These are phyloP conservation scores for Dendrostoma leiphaemia DNA, from an alignment of 2,329 filamentous ascomycete species.

Conservation along the genomic window DNA sequence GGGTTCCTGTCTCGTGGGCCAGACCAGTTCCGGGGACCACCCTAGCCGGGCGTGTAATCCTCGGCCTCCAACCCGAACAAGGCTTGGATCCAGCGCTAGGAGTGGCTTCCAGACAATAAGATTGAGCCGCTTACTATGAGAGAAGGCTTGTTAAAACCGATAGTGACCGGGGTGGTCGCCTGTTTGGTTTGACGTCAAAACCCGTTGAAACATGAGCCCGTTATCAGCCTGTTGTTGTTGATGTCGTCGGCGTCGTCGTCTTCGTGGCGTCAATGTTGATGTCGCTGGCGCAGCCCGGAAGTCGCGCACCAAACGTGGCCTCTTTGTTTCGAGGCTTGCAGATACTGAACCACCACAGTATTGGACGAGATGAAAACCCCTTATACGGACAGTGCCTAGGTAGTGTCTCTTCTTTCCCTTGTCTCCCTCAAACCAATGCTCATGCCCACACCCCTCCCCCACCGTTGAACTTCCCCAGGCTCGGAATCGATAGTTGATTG, in stretches of 20 bases:
- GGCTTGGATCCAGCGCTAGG: not conserved
- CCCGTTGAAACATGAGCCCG: conserved; percentile 33
- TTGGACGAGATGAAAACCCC: no score
- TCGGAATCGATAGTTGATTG: not conserved
- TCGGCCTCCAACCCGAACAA: not conserved
- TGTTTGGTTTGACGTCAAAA: conserved; percentile 32
- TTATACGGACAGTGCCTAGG: no score
- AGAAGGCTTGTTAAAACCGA: not conserved
- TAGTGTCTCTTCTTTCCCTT: no score
- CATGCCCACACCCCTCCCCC: no score
- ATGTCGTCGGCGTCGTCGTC: not conserved
- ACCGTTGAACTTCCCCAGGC: not conserved
- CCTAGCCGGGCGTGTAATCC: conserved; percentile 1
- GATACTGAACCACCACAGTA: no score
- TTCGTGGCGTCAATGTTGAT: not conserved
- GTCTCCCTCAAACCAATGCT: no score
- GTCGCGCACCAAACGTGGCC: no score
- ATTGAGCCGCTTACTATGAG: conserved; percentile 9
- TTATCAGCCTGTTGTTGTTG: conserved; percentile 16
- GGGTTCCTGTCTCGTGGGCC: conserved; percentile 16
- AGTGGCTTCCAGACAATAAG: conserved; percentile 12
- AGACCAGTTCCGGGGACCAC: not conserved
- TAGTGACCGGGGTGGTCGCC: conserved; percentile 15
- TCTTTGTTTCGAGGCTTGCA: no score
- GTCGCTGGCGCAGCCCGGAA: not conserved